A percentile compares a stretch with the other conserved stretches of the same genome.
Conservation (phyloP, 345 rosid species). For the Brassica rapa region DNA sequence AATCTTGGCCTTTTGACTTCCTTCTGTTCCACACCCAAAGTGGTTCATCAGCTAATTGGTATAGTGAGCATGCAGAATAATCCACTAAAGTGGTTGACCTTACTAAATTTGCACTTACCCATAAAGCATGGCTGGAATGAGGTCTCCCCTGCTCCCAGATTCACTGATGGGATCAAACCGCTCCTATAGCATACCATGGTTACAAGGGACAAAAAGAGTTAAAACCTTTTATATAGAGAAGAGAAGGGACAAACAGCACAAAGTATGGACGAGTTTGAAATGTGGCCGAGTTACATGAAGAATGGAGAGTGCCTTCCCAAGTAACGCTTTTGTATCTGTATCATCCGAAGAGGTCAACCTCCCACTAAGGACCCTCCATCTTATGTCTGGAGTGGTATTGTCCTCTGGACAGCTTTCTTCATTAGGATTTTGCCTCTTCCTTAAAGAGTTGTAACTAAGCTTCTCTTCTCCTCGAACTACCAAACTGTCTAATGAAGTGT, state of each 20-base stretch:
- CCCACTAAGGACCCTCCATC: conserved; percentile 85
- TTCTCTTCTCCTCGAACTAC: conserved; percentile 68
- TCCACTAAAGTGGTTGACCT: conserved; percentile 1
- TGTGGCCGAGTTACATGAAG: conserved; percentile 64
- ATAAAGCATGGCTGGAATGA: conserved; percentile 80
- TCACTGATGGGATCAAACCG: conserved; percentile 87
- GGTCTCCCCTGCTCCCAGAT: conserved; percentile 59
- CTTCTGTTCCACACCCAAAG: conserved; percentile 48
- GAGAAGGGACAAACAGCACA: not conserved
- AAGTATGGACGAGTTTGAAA: not conserved
- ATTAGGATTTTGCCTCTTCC: conserved; percentile 40
- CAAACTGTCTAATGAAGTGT: conserved; percentile 57
- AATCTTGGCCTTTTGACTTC: conserved; percentile 65
- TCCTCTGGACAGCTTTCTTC: conserved; percentile 45
- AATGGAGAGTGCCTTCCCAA: conserved; percentile 67
- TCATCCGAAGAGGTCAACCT: conserved; percentile 55
- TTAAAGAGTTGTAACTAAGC: conserved; percentile 58
- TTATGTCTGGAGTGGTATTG: conserved; percentile 52
- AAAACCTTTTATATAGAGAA: conserved; percentile 5
- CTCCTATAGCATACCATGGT: conserved; percentile 51
- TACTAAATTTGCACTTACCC: conserved; percentile 55
- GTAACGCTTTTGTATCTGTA: conserved; percentile 49
- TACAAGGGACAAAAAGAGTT: conserved; percentile 17
- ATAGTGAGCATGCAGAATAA: not conserved
- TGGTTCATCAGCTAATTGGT: not conserved